Percentiles rank a stretch among this genome's conserved stretches.
These are phyloP conservation scores for Fusarium sp. DNA, from an alignment of 2,329 filamentous ascomycete species.

Conservation along the genomic window DNA sequence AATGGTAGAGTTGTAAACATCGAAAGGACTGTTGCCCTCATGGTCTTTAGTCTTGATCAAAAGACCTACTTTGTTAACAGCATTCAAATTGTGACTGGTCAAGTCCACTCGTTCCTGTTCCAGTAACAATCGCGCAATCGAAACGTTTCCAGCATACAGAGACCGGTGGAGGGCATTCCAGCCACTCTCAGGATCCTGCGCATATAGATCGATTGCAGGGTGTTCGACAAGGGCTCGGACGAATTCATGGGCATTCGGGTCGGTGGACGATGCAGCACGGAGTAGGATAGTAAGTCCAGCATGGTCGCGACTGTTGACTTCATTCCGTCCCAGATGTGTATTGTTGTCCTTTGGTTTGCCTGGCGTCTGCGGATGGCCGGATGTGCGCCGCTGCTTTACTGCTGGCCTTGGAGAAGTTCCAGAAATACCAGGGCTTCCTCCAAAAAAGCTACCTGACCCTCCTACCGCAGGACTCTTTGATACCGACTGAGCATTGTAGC, in stretches of 20 bases:
- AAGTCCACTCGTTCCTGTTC: conserved; percentile 77
- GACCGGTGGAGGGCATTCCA: conserved; percentile 96
- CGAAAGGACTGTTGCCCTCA: conserved; percentile 94
- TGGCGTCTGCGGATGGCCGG: conserved; percentile 59
- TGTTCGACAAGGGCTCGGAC: conserved; percentile 83
- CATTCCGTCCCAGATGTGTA: conserved; percentile 63
- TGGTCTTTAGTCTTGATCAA: conserved; percentile 96
- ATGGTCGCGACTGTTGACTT: conserved; percentile 87
- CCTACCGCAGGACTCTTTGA: conserved; percentile 65
- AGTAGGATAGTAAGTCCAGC: conserved; percentile 85
- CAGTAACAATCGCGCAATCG: conserved; percentile 84
- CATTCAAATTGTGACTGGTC: conserved; percentile 68
- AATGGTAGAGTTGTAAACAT: conserved; percentile 90
- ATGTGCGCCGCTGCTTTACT: conserved; percentile 63
- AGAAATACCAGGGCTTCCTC: conserved; percentile 55
- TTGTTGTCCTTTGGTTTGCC: conserved; percentile 59
- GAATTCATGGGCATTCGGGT: conserved; percentile 76
- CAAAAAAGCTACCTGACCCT: conserved; percentile 46
- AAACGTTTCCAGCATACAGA: conserved; percentile 88
- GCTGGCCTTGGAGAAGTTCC: conserved; percentile 62
- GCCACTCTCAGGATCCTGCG: conserved; percentile 89
- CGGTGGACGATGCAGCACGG: conserved; percentile 81
- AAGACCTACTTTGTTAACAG: conserved; percentile 72
- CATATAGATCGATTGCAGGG: conserved; percentile 84
- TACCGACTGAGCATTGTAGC: conserved; percentile 65